Conservation (phyloP, 2,329 filamentous ascomycete species). For the Aspergillus latus region DNA sequence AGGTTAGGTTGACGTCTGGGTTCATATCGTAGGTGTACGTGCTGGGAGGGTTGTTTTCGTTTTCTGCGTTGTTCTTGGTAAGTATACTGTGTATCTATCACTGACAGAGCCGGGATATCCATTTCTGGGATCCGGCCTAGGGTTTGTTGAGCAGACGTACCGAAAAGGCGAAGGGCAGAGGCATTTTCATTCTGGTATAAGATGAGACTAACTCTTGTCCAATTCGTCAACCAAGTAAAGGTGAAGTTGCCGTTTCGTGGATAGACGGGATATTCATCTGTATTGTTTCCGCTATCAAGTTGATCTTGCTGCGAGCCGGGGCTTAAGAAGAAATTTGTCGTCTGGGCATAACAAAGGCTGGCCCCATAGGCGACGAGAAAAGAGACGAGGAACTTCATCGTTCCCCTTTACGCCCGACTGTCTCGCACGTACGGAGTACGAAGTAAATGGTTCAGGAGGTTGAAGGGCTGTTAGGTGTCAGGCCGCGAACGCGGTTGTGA, state of each 20-base stretch:
- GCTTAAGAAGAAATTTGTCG: constrained; percentile 13
- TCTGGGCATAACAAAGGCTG: not conserved
- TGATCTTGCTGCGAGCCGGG: constrained; percentile 9
- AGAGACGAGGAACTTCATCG: constrained; percentile 9
- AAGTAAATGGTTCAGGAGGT: too few relatives aligned
- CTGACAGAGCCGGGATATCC: not conserved
- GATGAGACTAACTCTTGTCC: constrained; percentile 10
- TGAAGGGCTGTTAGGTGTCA: too few relatives aligned
- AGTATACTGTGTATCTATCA: not conserved
- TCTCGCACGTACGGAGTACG: not conserved
- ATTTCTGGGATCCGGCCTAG: not conserved
- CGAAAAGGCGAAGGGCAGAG: constrained; percentile 8
- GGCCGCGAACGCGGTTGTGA: too few relatives aligned
- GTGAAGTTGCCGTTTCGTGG: not conserved
- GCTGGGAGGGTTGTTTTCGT: constrained; percentile 5
- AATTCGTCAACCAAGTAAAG: constrained; percentile 12
- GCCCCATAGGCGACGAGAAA: not conserved
- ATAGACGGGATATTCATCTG: constrained; percentile 12
- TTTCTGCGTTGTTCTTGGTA: not conserved
- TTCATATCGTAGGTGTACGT: constrained; percentile 10
- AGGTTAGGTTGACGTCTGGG: constrained; percentile 12
- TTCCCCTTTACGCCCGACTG: not conserved
- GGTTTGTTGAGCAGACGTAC: not conserved
- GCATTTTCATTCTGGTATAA: constrained; percentile 15
- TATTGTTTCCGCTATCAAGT: constrained; percentile 11